Evolutionary conservation across 2,329 filamentous ascomycete species (phyloP), one percentile per base, ranked within the genome.

Genomic region (Epichloe bromicola): DNA sequence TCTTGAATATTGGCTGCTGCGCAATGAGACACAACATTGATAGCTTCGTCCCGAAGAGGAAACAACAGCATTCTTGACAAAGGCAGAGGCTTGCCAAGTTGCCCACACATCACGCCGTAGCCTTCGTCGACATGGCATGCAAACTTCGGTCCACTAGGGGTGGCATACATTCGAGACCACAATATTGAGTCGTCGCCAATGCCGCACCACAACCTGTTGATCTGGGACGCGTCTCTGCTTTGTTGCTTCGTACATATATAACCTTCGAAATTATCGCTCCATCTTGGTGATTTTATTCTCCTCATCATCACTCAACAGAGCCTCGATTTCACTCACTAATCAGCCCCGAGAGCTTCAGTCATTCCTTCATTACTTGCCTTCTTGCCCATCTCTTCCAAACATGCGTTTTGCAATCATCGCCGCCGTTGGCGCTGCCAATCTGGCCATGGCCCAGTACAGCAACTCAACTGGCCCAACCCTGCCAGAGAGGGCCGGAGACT

Each of bases 251-350:
- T 56, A 55, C 62, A 63, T 64, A 65, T 64, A 64, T 64, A 64
- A 58, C 58, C 56, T 54, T 50, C 53, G 51, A 23, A 48, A 48
- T 43, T 37, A 53, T 61, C 62, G 57, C 50, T 20, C 45, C 53
- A 52, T 12, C 20, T 4, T 43, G 34, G 10, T 36, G 54, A 23
- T 20, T 55, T 54, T 51, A 38, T 55, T 45, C 19, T 50, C 49
- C 50, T 55, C 53, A 53, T 48, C 52, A 57, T 55, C 59, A 52
- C 45, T 49, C 52, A 55, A 54, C 40, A 55, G 54, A 57, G 48
- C 61, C 63, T 66, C 61, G 63, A 65, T 60, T 59, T 56, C 61
- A 55, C 45, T 64, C 64, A 53, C 57, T 60, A 47, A 56, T 14
- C 7, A 23, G 52, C 50, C 55, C 59, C 58, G 61, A 64, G 64